Conservation (phyloP, 2,329 filamentous ascomycete genomes). For the Pezicula neosporulosa region DNA sequence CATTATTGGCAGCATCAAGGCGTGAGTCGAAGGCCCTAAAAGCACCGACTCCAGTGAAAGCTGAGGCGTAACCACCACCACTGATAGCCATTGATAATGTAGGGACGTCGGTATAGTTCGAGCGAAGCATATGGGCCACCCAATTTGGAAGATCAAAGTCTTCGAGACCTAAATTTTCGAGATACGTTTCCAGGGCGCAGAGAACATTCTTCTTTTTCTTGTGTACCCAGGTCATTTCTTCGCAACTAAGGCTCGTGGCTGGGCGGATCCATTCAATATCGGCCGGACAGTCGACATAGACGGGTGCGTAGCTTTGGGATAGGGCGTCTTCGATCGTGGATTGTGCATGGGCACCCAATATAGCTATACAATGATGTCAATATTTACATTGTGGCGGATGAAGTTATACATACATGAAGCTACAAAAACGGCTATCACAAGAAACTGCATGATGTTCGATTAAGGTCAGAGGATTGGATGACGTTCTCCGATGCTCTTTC, state of each 20-base stretch:
- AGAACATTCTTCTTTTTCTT: constrained; percentile 6
- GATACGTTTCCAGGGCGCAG: constrained; percentile 5
- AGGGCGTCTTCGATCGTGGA: no score
- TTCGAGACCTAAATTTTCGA: constrained; percentile 4
- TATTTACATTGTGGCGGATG: no score
- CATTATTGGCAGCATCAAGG: constrained; percentile 4
- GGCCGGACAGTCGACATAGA: neutral
- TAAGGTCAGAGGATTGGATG: no score
- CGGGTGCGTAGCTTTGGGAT: constrained; percentile 1
- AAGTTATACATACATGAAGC: no score
- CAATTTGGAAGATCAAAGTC: constrained; percentile 7
- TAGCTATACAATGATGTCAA: no score
- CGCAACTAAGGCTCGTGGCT: constrained; percentile 1
- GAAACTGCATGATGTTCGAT: no score
- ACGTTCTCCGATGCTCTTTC: no score
- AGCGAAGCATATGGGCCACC: neutral
- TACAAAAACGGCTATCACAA: no score
- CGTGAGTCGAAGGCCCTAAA: constrained; percentile 10
- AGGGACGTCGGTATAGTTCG: constrained; percentile 7
- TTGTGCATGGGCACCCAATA: no score
- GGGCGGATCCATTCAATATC: constrained; percentile 2
- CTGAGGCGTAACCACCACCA: constrained; percentile 11
- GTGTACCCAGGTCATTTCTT: constrained; percentile 6
- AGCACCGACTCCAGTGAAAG: constrained; percentile 6
- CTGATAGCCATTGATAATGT: constrained; percentile 9